phyloP scores from a whole-genome alignment of 148 eudicot genomes.

The Dianthus caryophyllus region DNA sequence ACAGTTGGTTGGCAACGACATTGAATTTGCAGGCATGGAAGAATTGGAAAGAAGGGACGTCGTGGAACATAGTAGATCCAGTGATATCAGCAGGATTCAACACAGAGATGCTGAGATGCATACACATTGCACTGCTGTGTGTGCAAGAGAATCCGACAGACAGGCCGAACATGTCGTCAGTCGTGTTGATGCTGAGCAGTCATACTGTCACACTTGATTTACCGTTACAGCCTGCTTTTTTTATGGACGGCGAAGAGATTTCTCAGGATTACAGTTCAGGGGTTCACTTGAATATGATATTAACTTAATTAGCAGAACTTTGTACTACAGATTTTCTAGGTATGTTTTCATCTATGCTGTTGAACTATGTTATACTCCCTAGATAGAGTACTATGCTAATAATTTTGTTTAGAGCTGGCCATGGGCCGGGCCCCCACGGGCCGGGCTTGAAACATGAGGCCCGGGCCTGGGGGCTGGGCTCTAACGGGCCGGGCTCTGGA shows the following conservation, averaged over 20 bases:
- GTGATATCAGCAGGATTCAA: constrained; percentile 11
- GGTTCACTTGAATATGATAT: constrained; percentile 4
- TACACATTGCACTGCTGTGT: constrained; percentile 43
- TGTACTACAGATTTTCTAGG: too few relatives aligned
- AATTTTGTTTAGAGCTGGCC: too few relatives aligned
- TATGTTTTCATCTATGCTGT: too few relatives aligned
- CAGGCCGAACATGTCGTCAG: constrained; percentile 43
- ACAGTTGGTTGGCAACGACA: not conserved
- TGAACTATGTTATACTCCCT: too few relatives aligned
- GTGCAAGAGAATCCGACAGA: constrained; percentile 39
- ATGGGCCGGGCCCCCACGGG: too few relatives aligned
- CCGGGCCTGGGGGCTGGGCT: too few relatives aligned
- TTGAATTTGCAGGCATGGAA: constrained; percentile 19
- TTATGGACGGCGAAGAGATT: not conserved
- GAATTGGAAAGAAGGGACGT: constrained; percentile 14
- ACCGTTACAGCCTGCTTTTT: constrained; percentile 27
- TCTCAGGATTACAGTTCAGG: constrained; percentile 3
- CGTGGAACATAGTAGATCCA: constrained; percentile 20
- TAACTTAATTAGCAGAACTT: too few relatives aligned
- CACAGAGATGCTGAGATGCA: constrained; percentile 37
- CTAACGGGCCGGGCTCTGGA: too few relatives aligned
- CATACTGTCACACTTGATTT: constrained; percentile 23
- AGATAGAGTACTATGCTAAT: not conserved
- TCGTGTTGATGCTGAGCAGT: constrained; percentile 40
- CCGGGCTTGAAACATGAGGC: too few relatives aligned